These are phyloP conservation scores for Tetrahymena borealis DNA, from an alignment of 73 alveolate genomes.

Conservation along the genomic window DNA sequence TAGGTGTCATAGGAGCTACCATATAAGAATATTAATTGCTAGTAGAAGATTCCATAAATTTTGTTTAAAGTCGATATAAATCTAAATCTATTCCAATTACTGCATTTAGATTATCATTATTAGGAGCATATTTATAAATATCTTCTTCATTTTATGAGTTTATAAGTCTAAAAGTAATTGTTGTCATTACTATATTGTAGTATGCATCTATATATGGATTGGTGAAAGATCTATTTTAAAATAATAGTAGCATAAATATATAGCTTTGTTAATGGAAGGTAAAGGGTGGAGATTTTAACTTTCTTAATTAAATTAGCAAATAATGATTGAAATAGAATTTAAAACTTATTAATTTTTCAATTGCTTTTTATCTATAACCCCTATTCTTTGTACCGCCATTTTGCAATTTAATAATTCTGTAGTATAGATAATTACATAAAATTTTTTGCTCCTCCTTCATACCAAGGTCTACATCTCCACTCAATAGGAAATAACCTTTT, in stretches of 20 bases:
- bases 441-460: not conserved
- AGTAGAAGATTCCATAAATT: not conserved
- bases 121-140: not conserved
- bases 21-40: not conserved
- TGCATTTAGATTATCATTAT: not conserved
- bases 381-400: too few relatives aligned
- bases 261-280: too few relatives aligned
- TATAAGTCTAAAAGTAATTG: not conserved
- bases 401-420: too few relatives aligned
- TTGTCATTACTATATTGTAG: not conserved
- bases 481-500: not conserved
- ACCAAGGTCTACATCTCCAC: slow-evolving; percentile 1
- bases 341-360: too few relatives aligned
- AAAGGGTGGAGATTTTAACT: too few relatives aligned
- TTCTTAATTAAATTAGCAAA: too few relatives aligned
- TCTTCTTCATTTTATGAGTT: not conserved
- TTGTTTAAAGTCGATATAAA: not conserved
- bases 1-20: not conserved
- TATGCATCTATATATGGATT: not conserved
- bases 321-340: too few relatives aligned
- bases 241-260: too few relatives aligned
- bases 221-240: not conserved
- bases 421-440: not conserved
- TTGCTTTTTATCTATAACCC: too few relatives aligned
- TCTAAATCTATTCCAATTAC: not conserved